Base-by-base conservation (phyloP, 192 early-diverging fungal genomes). In the Coemansia sp. region DNA sequence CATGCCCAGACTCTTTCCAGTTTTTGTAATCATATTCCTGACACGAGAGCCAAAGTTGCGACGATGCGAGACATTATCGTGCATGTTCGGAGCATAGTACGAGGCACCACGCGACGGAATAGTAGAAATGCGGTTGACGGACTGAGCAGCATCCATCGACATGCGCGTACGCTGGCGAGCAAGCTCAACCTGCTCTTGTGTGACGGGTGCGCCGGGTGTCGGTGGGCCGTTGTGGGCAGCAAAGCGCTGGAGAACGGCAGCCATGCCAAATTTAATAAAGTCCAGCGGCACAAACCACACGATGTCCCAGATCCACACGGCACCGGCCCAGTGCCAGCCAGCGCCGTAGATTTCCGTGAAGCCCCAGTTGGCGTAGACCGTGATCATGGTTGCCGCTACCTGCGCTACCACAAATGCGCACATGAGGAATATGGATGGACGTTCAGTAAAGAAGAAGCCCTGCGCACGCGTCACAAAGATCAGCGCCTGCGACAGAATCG, bases 361-460 rank as follows among this genome's bases (percentile, higher is more conserved):
- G 23, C 85, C 83, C 89, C 89, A 90, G 87, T 88, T 84, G 61
- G 89, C 93, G 69, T 88, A 92, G 54, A 91, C 86, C 27, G 92
- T 85, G 75, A 95, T 95, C 51, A 94, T 86, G 41, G 87, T 88
- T 27, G 90, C 88, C 22, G 88, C 76, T 21, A 89, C 27, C 83
- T 91, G 90, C 34, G 90, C 88, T 70, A 87, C 53, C 54, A 89
- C 71, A 69, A 91, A 88, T 55, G 90, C 88, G 25, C 54, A 70
- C 59, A 77, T 78, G 69, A 91, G 81, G 76, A 88, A 85, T 27
- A 82, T 38, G 49, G 88, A 90, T 48, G 90, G 90, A 56, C 86
- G 85, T 73, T 92, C 88, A n/a, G 74, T 69, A 71, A 83, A 92
- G 80, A 88, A 90, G 81, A 88, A 88, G 70, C 88, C 86, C 67